phyloP scores from a whole-genome alignment of 202 grass and related monocot genomes.

The Saccharum hybrid region DNA sequence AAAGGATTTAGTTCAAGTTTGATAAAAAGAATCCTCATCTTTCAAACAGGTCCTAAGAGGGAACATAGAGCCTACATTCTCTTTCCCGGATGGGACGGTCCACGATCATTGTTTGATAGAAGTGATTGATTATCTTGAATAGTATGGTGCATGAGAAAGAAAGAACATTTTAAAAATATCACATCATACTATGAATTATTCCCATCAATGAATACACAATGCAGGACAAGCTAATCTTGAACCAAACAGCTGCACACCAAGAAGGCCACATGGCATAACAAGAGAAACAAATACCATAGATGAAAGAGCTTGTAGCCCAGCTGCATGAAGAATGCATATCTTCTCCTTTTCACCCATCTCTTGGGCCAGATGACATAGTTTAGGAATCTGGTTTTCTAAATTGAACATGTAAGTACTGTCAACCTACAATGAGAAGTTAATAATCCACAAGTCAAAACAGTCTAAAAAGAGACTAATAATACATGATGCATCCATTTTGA shows the following conservation, averaged over 20 bases:
- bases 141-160: slow-evolving; percentile 7
- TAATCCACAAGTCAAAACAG: slow-evolving; percentile 32
- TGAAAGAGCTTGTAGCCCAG: slow-evolving; percentile 89
- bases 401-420: slow-evolving; percentile 96
- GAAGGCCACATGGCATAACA: slow-evolving; percentile 7
- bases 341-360: slow-evolving; percentile 81
- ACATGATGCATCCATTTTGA: slow-evolving; percentile 8
- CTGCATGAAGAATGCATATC: slow-evolving; percentile 60
- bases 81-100: not conserved
- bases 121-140: slow-evolving; percentile 22
- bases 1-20: not conserved
- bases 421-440: slow-evolving; percentile 58
- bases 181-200: slow-evolving; percentile 14
- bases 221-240: slow-evolving; percentile 40
- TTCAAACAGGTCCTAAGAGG: not conserved
- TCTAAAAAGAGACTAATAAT: slow-evolving; percentile 16
- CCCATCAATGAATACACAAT: not conserved
- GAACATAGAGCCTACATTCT: not conserved
- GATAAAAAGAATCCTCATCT: not conserved
- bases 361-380: slow-evolving; percentile 75
- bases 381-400: slow-evolving; percentile 88
- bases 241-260: slow-evolving; percentile 6
- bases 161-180: slow-evolving; percentile 3
- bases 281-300: slow-evolving; percentile 71
- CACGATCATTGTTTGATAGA: not conserved